Percentiles rank a stretch among this genome's conserved stretches.
phyloP scores from a whole-genome alignment of 2,329 filamentous ascomycete species.

The Pseudogymnoascus sp. region DNA sequence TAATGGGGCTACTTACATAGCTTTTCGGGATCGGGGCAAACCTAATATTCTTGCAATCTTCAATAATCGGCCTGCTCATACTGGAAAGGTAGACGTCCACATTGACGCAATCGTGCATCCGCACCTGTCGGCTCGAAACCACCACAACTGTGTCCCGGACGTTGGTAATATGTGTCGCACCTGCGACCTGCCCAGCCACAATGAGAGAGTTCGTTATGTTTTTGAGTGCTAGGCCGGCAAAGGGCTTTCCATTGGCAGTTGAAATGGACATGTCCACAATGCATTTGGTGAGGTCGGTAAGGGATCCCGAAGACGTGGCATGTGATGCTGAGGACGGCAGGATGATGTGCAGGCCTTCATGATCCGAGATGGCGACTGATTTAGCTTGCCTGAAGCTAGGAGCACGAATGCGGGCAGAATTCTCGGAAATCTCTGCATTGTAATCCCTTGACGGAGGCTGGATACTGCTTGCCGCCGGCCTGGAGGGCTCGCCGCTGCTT shows the following conservation, averaged over 20 bases:
- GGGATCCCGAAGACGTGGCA: constrained; percentile 64
- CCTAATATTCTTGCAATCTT: constrained; percentile 69
- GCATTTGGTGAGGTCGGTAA: constrained; percentile 62
- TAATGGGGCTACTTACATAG: constrained; percentile 50
- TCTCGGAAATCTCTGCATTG: constrained; percentile 45
- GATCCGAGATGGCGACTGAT: constrained; percentile 57
- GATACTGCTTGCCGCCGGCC: constrained; percentile 26
- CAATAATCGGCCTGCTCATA: constrained; percentile 82
- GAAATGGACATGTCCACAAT: constrained; percentile 74
- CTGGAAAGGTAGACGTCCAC: constrained; percentile 80
- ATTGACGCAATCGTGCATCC: constrained; percentile 79
- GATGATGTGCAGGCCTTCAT: constrained; percentile 64
- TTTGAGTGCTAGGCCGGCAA: constrained; percentile 63
- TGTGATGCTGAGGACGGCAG: constrained; percentile 62
- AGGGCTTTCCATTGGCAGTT: constrained; percentile 51
- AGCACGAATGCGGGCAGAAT: constrained; percentile 40
- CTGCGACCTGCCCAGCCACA: constrained; percentile 68
- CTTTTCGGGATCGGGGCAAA: constrained; percentile 67
- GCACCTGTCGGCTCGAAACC: constrained; percentile 74
- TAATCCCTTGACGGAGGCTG: constrained; percentile 41
- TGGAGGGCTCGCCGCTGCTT: constrained; percentile 22
- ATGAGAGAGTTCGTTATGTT: constrained; percentile 64
- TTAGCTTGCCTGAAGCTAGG: constrained; percentile 56
- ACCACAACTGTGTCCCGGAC: constrained; percentile 67
- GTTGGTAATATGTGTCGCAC: constrained; percentile 74